Evolutionary conservation across 2,329 filamentous ascomycete genomes (phyloP).

Genomic region (Decorospora gaudefroyi): DNA sequence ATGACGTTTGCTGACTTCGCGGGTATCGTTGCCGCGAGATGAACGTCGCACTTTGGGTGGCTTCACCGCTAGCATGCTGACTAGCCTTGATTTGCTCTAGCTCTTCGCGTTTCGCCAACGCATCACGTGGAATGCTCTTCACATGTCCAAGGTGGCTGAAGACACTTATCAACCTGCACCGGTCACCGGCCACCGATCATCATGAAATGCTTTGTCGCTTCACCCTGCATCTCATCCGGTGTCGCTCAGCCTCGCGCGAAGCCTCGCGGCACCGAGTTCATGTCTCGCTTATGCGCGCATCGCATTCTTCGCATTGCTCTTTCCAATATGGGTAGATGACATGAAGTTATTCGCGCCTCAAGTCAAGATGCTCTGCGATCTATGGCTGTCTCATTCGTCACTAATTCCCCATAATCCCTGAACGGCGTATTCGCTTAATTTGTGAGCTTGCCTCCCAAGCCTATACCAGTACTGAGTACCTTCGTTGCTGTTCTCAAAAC

Average conservation of each 20-base stretch:
- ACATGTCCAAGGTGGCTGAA: slow-evolving; percentile 1
- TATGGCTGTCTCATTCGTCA: neutral
- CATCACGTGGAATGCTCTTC: slow-evolving; percentile 12
- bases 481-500: no score
- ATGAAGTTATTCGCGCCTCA: no score
- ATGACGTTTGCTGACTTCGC: slow-evolving; percentile 29
- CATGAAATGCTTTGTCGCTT: neutral
- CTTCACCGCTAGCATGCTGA: slow-evolving; percentile 16
- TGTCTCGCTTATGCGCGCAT: slow-evolving; percentile 10
- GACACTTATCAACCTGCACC: neutral
- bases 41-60: slow-evolving; percentile 27
- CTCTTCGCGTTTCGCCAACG: slow-evolving; percentile 13
- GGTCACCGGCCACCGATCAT: slow-evolving; percentile 7
- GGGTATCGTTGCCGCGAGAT: slow-evolving; percentile 26
- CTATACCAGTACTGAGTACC: no score
- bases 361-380: neutral
- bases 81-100: slow-evolving; percentile 13
- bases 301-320: slow-evolving; percentile 40
- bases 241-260: slow-evolving; percentile 19
- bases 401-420: neutral
- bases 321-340: neutral
- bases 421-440: no score
- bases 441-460: no score
- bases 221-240: slow-evolving; percentile 2
- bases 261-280: slow-evolving; percentile 14